phyloP scores from a whole-genome alignment of 2,329 filamentous ascomycete genomes.

The Sclerotinia sclerotiorum region DNA sequence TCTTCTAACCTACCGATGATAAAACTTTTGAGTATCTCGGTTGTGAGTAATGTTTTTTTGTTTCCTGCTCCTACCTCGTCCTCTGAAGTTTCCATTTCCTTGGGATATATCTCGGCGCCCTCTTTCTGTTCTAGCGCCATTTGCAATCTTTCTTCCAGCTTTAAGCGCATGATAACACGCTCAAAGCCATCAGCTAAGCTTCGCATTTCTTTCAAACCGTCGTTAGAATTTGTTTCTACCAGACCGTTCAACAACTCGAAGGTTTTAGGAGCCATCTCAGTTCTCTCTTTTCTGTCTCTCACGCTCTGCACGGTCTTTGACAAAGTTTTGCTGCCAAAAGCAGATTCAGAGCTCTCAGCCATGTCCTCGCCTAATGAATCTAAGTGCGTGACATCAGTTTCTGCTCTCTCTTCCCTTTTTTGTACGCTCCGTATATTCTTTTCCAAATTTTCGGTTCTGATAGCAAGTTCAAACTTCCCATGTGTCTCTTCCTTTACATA shows the following conservation, averaged over 20 bases:
- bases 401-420: background rate
- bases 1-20: background rate
- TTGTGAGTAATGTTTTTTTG: too few relatives aligned
- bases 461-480: background rate
- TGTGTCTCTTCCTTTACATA: background rate
- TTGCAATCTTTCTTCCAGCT: too few relatives aligned
- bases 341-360: too few relatives aligned
- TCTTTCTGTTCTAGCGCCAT: too few relatives aligned
- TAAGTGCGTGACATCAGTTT: background rate
- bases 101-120: background rate
- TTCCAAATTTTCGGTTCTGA: background rate
- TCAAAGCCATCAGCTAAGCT: too few relatives aligned
- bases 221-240: too few relatives aligned
- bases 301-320: too few relatives aligned
- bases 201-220: too few relatives aligned
- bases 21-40: background rate
- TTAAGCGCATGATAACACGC: too few relatives aligned
- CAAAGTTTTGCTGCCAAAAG: too few relatives aligned
- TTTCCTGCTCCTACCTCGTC: background rate
- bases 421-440: too few relatives aligned
- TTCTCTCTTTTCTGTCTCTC: background rate
- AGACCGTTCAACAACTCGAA: too few relatives aligned
- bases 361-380: background rate
- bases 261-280: background rate
- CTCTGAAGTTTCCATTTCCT: background rate